A percentile compares a stretch with the other conserved stretches of the same genome.
Evolutionary conservation across 2,329 filamentous ascomycete species (phyloP).

Genomic region (Chaetothyriales sp.): DNA sequence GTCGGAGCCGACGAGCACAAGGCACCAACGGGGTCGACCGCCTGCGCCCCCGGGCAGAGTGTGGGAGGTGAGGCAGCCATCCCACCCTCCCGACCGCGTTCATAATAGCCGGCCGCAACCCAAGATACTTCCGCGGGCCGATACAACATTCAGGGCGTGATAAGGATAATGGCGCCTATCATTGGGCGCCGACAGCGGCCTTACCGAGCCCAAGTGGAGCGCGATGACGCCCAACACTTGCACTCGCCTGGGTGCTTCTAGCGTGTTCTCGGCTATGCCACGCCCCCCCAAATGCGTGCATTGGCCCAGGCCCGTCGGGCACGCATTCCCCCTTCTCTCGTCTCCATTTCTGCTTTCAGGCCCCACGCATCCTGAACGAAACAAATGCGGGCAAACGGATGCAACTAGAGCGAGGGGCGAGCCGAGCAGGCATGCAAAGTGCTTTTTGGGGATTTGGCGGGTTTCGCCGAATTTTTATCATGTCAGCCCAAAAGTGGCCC

Average conservation of each 20-base stretch:
- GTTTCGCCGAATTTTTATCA: too few relatives aligned
- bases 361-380: neutral
- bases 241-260: neutral
- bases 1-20: neutral
- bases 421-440: neutral
- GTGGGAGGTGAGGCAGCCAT: neutral
- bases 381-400: neutral
- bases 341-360: neutral
- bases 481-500: too few relatives aligned
- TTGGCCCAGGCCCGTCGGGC: neutral
- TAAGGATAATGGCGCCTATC: neutral
- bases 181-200: neutral
- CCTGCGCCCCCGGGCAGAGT: neutral
- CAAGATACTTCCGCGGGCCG: neutral
- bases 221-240: neutral
- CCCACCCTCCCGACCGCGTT: too few relatives aligned
- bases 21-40: neutral
- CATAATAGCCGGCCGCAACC: neutral
- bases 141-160: neutral
- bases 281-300: neutral
- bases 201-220: neutral
- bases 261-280: neutral
- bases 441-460: neutral
- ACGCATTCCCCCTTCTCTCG: neutral
- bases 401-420: neutral